phyloP scores from a whole-genome alignment of 1,284 basidiomycete genomes.

The Marasmius tenuissimus region DNA sequence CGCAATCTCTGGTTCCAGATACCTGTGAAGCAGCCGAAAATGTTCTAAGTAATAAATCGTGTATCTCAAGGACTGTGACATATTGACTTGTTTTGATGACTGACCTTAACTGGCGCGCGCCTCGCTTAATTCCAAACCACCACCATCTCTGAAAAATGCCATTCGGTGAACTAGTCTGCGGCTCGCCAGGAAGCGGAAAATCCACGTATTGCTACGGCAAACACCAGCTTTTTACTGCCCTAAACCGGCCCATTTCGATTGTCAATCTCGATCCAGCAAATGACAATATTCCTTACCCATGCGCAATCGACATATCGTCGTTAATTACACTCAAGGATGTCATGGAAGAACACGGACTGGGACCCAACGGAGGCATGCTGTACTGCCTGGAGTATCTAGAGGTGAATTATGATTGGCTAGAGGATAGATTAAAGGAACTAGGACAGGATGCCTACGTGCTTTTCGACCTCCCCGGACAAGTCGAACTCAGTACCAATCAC shows the following conservation, averaged over 20 bases:
- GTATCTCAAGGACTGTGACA: too few relatives aligned
- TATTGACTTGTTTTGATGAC: too few relatives aligned
- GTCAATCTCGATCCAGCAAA: slow-evolving; percentile 98
- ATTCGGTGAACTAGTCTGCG: slow-evolving; percentile 87
- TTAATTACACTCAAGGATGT: slow-evolving; percentile 89
- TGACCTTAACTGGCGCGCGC: too few relatives aligned
- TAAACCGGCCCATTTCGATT: slow-evolving; percentile 83
- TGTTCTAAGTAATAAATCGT: too few relatives aligned
- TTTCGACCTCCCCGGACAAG: slow-evolving; percentile 97
- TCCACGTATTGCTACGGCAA: slow-evolving; percentile 94
- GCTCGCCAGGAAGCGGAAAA: slow-evolving; percentile 92
- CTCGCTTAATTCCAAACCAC: background rate
- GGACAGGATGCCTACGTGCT: slow-evolving; percentile 82
- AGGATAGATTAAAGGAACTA: slow-evolving; percentile 67
- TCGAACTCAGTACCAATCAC: slow-evolving; percentile 97
- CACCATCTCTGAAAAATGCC: slow-evolving; percentile 51
- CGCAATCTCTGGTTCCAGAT: slow-evolving; percentile 2
- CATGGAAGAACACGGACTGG: slow-evolving; percentile 85
- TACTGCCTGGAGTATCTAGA: slow-evolving; percentile 99
- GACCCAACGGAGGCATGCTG: slow-evolving; percentile 96
- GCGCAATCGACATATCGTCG: slow-evolving; percentile 82
- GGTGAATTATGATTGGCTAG: slow-evolving; percentile 94
- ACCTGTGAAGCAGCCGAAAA: background rate
- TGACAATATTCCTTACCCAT: slow-evolving; percentile 87
- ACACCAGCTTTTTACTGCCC: slow-evolving; percentile 87